These are phyloP conservation scores for Erysiphe neolycopersici DNA, from an alignment of 2,329 filamentous ascomycete genomes.

Conservation along the genomic window DNA sequence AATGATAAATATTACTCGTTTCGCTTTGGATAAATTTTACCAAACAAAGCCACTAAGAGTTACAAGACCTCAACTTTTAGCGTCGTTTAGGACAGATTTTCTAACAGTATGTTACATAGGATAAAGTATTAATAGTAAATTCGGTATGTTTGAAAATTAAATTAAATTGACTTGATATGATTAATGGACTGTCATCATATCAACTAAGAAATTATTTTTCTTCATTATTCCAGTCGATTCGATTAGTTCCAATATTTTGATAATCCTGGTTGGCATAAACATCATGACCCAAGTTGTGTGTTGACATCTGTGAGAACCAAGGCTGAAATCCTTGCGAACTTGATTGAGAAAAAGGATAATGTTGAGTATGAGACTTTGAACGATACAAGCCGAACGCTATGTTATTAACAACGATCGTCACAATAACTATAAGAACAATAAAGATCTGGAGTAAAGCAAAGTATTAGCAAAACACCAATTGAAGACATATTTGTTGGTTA, in stretches of 20 bases:
- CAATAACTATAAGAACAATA: constrained; percentile 22
- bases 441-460: constrained; percentile 19
- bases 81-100: no score
- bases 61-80: no score
- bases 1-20: no score
- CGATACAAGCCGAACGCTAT: constrained; percentile 17
- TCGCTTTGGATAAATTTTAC: no score
- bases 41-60: no score
- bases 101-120: no score
- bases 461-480: not conserved
- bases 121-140: no score
- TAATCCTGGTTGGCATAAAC: constrained; percentile 5
- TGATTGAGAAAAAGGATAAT: constrained; percentile 3
- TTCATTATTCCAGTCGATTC: constrained; percentile 1
- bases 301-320: constrained; percentile 10
- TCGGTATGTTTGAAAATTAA: no score
- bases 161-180: no score
- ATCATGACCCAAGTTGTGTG: constrained; percentile 6
- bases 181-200: no score
- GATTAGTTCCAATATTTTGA: constrained; percentile 10
- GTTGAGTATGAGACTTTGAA: constrained; percentile 9
- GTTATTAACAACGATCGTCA: constrained; percentile 24
- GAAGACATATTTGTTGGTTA: constrained; percentile 6
- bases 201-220: no score
- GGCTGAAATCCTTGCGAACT: constrained; percentile 7